phyloP scores from a whole-genome alignment of 2,329 filamentous ascomycete genomes.

The Venturia nashicola region DNA sequence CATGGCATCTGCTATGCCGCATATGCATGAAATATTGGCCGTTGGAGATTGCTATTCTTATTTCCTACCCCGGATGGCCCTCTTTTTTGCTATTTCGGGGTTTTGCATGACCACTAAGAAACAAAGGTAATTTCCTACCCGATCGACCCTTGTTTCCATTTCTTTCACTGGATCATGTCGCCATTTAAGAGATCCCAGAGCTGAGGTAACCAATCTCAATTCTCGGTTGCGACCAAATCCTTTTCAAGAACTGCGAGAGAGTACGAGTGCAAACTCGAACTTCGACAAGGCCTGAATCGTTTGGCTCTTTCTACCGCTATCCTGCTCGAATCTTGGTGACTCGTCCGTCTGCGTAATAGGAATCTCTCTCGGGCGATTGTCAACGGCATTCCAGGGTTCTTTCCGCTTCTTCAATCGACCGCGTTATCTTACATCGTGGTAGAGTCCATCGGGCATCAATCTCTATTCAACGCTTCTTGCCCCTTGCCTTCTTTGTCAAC shows the following conservation, averaged over 20 bases:
- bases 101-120: neutral
- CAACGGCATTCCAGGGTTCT: neutral
- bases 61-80: neutral
- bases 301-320: neutral
- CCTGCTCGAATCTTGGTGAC: neutral
- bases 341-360: neutral
- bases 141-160: neutral
- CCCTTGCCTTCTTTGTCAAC: neutral
- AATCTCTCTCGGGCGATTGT: neutral
- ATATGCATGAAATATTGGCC: neutral
- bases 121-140: neutral
- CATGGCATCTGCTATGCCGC: neutral
- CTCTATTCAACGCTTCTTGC: neutral
- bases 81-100: neutral
- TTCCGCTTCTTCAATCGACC: neutral
- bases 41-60: constrained; percentile 1
- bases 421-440: neutral
- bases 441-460: neutral
- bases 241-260: neutral
- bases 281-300: neutral
- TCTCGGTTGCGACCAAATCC: neutral
- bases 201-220: neutral
- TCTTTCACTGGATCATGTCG: neutral
- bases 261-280: too few relatives aligned
- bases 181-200: neutral